These are phyloP conservation scores for Umbelopsis vinacea DNA, from an alignment of 192 early-diverging fungal species.

Conservation along the genomic window DNA sequence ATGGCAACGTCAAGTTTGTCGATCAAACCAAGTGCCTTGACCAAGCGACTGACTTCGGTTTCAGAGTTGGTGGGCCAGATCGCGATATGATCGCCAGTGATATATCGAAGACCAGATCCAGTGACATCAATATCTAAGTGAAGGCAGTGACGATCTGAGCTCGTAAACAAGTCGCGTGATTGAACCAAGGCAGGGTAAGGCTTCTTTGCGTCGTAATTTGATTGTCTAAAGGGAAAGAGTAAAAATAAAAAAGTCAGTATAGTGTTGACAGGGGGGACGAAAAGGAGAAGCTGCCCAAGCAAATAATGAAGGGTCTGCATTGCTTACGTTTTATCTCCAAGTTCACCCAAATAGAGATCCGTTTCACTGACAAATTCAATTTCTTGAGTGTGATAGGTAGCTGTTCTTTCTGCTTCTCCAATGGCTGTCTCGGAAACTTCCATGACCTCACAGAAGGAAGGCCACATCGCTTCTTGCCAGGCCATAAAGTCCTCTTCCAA, in stretches of 20 bases:
- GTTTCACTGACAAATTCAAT: conserved; percentile 30
- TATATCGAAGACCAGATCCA: conserved; percentile 81
- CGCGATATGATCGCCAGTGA: conserved; percentile 93
- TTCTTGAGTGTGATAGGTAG: conserved; percentile 60
- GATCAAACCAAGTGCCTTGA: conserved; percentile 61
- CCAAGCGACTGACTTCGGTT: conserved; percentile 67
- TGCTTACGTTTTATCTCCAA: conserved; percentile 34
- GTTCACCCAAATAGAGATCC: conserved; percentile 52
- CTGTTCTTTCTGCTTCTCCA: conserved; percentile 21
- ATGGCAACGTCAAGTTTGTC: conserved; percentile 73
- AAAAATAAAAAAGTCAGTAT: not conserved
- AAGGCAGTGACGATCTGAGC: conserved; percentile 77
- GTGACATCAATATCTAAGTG: conserved; percentile 91
- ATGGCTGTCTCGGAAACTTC: conserved; percentile 51
- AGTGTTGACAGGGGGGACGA: not conserved
- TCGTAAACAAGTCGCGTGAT: conserved; percentile 69
- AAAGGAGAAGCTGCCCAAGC: not conserved
- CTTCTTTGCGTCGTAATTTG: conserved; percentile 82
- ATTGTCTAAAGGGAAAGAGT: conserved; percentile 36
- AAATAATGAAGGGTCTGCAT: not conserved
- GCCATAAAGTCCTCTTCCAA: conserved; percentile 94
- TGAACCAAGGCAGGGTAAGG: conserved; percentile 77
- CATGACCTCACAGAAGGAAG: conserved; percentile 69
- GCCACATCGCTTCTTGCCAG: conserved; percentile 89
- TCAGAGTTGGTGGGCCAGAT: conserved; percentile 87